phyloP scores from a whole-genome alignment of 192 early-diverging fungal genomes.

The Globomyces pollinis-pini region DNA sequence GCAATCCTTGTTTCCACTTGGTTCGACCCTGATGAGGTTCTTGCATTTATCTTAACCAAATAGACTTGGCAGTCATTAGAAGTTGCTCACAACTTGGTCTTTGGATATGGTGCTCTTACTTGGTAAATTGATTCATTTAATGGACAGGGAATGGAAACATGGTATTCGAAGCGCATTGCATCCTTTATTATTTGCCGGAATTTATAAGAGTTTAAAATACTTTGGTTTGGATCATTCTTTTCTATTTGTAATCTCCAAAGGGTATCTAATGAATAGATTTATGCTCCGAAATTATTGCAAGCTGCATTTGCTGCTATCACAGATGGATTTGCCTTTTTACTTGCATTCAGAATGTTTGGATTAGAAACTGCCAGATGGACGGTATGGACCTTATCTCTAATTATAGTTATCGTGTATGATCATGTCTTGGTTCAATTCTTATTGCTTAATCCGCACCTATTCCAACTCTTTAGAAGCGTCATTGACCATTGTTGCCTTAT shows the following conservation, averaged over 20 bases:
- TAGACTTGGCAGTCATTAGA: slow-evolving; percentile 95
- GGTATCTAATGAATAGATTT: slow-evolving; percentile 46
- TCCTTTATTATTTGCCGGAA: slow-evolving; percentile 73
- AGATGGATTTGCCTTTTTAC: slow-evolving; percentile 67
- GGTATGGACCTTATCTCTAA: too few relatives aligned
- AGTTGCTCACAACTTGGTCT: slow-evolving; percentile 76
- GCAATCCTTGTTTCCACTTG: slow-evolving; percentile 61
- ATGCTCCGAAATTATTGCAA: slow-evolving; percentile 68
- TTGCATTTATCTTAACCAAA: too few relatives aligned
- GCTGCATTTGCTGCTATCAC: slow-evolving; percentile 60
- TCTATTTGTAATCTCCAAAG: slow-evolving; percentile 62
- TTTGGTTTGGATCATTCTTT: slow-evolving; percentile 58
- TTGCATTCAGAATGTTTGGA: slow-evolving; percentile 62
- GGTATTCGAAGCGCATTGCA: slow-evolving; percentile 73
- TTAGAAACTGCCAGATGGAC: slow-evolving; percentile 53
- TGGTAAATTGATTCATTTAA: slow-evolving; percentile 30
- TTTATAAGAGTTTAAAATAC: slow-evolving; percentile 57
- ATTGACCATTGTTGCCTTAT: slow-evolving; percentile 66
- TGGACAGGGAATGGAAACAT: slow-evolving; percentile 70
- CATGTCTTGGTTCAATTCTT: slow-evolving; percentile 57
- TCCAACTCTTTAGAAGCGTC: slow-evolving; percentile 70
- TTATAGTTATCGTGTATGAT: slow-evolving; percentile 33
- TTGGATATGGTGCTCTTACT: slow-evolving; percentile 85
- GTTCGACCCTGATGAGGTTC: slow-evolving; percentile 92
- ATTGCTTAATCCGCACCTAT: slow-evolving; percentile 52